Evolutionary conservation across 768 basidiomycete genomes (phyloP), one percentile per base, ranked within the genome.

Genomic region (Pisolithus tinctorius): DNA sequence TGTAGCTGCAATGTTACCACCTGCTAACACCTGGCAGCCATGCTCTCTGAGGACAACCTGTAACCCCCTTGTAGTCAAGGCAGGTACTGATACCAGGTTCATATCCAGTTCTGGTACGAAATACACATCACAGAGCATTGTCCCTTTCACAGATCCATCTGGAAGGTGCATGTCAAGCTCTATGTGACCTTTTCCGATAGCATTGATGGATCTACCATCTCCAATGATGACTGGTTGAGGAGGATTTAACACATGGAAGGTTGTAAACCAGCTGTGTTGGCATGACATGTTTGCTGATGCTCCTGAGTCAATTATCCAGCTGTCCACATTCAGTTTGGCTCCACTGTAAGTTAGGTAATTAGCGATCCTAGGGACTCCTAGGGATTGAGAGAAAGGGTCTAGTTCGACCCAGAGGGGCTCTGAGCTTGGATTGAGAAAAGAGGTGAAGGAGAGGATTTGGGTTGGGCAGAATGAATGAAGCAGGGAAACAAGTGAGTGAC

Each of bases 51-150:
- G 45, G 4, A 20, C 10, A 13, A 47, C 26, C 17, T 14, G 6
- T 9, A 50, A 26, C 6, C 31, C 34, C 16, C 41, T 40, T 2
- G 25, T 13, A 3, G 52, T 44, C 25, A 62, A 50, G 1, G 42
- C 44, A 6, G 59, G 49, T 30, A 62, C 58, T 13, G 58, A 62
- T 14, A 62, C 34, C 1, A 62, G 54, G 45, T 64, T 62, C 7
- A 10, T 40, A 31, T 54, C 47, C 10, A 53, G 42, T 4, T 49
- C 42, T 25, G 52, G 43, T 1, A 53, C n/a, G n/a, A 45, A 49
- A 7, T 53, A 53, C 8, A 53, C 26, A 26, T 53, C 42, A 6
- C 20, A 13, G 7, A 54, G 20, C 3, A 61, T 27, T 3, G 38
- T 54, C n/a, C 9, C 40, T 4, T 20, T 31, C 4, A 16, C 39